Base-by-base conservation (phyloP, 2,329 filamentous ascomycete species). In the Pseudodiploospora longispora region DNA sequence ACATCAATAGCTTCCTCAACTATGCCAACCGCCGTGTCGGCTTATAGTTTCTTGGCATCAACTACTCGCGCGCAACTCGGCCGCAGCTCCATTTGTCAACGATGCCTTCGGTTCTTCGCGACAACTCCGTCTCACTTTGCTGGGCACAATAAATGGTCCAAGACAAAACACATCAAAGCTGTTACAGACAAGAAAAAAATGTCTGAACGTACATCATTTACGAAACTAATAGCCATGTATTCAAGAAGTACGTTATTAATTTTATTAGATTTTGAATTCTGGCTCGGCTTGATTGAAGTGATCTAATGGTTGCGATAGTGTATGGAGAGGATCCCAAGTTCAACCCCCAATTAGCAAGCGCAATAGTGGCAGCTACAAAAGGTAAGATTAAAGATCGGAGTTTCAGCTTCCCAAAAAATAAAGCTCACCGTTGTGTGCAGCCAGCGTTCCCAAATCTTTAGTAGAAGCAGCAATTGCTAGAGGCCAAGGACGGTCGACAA, bases 111-210 rank as follows among this genome's bases (percentile, higher is more conserved):
- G 43, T 57, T 62, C 32, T 72, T 83, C 47, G 62, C 62, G 44
- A 69, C 68, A 10, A 72, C 69, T 10, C 52, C 70, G 6, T 46
- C 55, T 6, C 58, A 66, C 10, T 65, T 67, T 48, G 82, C 84
- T 27, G 89, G 89, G 10, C 89, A 95, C 67, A 95, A 84, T 65
- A 85, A 89, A 62, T 98, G 93, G 93, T 89, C 88, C 46, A 95
- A 93, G 59, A 97, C 96, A 67, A 87, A 84, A 60, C 93, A 97
- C 64, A 88, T 93, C 64, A 98, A 98, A 66, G 89, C 84, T 41
- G 87, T 83, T 49, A 85, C 83, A 46, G 93, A 98, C 63, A 76
- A 75, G 47, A 82, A 83, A 55, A 95, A 90, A 66, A 87, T 81
- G 65, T 76, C 75, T 36, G 74, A 83, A 54, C 82, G 89, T 30